These are phyloP conservation scores for Aspergillus ochraceoroseus DNA, from an alignment of 2,329 filamentous ascomycete species.

Conservation along the genomic window DNA sequence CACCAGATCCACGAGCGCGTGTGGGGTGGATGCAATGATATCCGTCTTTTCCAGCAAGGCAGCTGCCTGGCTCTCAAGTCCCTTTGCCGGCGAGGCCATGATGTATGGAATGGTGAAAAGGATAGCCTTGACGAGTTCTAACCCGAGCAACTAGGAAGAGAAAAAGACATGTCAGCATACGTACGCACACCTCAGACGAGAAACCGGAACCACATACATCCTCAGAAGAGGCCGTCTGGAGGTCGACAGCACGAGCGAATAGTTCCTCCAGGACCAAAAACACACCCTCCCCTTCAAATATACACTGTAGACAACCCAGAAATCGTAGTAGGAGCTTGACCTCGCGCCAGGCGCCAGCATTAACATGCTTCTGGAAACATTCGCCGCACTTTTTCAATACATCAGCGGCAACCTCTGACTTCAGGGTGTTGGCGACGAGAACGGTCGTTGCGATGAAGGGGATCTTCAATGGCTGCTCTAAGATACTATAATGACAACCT, in stretches of 20 bases:
- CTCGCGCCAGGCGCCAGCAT: slow-evolving; percentile 75
- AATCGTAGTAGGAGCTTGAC: slow-evolving; percentile 89
- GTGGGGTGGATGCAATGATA: slow-evolving; percentile 83
- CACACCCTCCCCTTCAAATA: slow-evolving; percentile 77
- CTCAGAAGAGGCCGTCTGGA: slow-evolving; percentile 88
- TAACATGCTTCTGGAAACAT: slow-evolving; percentile 62
- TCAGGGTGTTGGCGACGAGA: slow-evolving; percentile 71
- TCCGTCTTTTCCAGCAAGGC: slow-evolving; percentile 89
- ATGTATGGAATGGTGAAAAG: slow-evolving; percentile 89
- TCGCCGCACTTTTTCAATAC: slow-evolving; percentile 61
- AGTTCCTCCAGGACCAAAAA: slow-evolving; percentile 82
- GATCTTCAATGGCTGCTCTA: slow-evolving; percentile 97
- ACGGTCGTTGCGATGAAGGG: slow-evolving; percentile 85
- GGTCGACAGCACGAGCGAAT: slow-evolving; percentile 83
- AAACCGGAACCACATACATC: slow-evolving; percentile 60
- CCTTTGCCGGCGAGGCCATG: slow-evolving; percentile 66
- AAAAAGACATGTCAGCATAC: slow-evolving; percentile 18
- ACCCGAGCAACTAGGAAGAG: slow-evolving; percentile 51
- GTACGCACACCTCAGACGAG: background rate
- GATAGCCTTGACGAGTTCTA: slow-evolving; percentile 95
- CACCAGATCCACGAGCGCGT: slow-evolving; percentile 77
- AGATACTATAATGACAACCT: slow-evolving; percentile 44
- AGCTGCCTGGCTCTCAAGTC: slow-evolving; percentile 67
- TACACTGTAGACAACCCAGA: slow-evolving; percentile 74
- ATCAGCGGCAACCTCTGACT: slow-evolving; percentile 67